phyloP scores from a whole-genome alignment of 106 monocot species.

The Phalaenopsis equestris region DNA sequence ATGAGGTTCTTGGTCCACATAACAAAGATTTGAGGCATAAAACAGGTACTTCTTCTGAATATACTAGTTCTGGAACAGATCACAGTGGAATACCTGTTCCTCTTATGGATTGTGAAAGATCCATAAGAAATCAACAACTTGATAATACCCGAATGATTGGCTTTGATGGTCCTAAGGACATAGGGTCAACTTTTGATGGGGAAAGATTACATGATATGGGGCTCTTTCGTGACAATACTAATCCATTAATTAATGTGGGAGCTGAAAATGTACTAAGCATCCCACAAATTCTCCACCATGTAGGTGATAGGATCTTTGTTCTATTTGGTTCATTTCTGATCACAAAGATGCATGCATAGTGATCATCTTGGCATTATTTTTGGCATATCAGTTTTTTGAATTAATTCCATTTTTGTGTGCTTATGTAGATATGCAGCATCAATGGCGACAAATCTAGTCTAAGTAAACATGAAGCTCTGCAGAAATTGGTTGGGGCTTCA shows the following conservation, averaged over 20 bases:
- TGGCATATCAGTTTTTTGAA: no score
- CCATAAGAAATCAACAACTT: constrained; percentile 34
- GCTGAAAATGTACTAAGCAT: constrained; percentile 61
- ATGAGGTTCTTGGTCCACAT: constrained; percentile 21
- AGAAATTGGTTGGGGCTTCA: constrained; percentile 66
- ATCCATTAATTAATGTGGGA: constrained; percentile 20
- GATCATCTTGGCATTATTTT: no score
- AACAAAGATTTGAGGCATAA: constrained; percentile 26
- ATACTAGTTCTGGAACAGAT: constrained; percentile 22
- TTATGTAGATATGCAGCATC: constrained; percentile 54
- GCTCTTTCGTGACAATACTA: constrained; percentile 22
- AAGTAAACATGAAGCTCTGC: constrained; percentile 62
- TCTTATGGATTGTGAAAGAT: constrained; percentile 36
- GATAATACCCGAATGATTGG: constrained; percentile 37
- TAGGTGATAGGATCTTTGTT: constrained; percentile 10
- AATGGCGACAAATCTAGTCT: constrained; percentile 43
- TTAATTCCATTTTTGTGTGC: constrained; percentile 53
- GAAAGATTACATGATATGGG: constrained; percentile 35
- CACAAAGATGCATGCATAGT: no score
- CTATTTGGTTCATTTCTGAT: neutral
- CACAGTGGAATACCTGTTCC: constrained; percentile 30
- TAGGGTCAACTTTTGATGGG: constrained; percentile 9
- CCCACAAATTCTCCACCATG: constrained; percentile 87
- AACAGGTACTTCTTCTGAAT: constrained; percentile 15
- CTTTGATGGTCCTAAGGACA: constrained; percentile 35